Evolutionary conservation across 768 basidiomycete species (phyloP).

Genomic region (Termitomyces sp.): DNA sequence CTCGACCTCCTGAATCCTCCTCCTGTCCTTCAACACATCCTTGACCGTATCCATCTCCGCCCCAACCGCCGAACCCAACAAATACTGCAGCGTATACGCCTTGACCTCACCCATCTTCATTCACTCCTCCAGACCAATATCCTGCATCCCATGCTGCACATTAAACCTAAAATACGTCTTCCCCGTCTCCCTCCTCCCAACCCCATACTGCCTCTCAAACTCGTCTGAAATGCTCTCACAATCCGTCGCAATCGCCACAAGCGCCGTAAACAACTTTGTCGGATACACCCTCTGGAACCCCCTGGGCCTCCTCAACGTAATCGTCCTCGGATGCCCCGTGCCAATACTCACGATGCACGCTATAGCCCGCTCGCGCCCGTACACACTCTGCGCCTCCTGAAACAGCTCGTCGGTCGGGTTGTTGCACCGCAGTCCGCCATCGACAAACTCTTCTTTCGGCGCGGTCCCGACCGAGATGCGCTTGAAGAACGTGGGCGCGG

Average conservation of each 20-base stretch:
- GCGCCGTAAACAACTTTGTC: background rate
- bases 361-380: too few species aligned
- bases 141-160: constrained; percentile 12
- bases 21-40: background rate
- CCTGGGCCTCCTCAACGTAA: background rate
- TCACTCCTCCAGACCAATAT: constrained; percentile 4
- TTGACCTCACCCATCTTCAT: constrained; percentile 5
- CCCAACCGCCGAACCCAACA: background rate
- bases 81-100: constrained; percentile 5
- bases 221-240: constrained; percentile 5
- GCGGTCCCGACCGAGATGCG: constrained; percentile 12
- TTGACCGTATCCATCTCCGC: background rate
- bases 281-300: background rate
- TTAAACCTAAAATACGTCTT: constrained; percentile 9
- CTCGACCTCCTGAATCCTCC: background rate
- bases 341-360: constrained; percentile 9
- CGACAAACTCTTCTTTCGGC: constrained; percentile 8
- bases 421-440: constrained; percentile 14
- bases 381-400: background rate
- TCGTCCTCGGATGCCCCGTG: background rate
- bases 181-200: background rate
- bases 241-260: constrained; percentile 4
- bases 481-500: constrained; percentile 21
- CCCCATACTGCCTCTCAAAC: background rate
- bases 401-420: constrained; percentile 7